These are phyloP conservation scores for Plasmopara muralis DNA, from an alignment of 352 stramenopile genomes.

Conservation along the genomic window DNA sequence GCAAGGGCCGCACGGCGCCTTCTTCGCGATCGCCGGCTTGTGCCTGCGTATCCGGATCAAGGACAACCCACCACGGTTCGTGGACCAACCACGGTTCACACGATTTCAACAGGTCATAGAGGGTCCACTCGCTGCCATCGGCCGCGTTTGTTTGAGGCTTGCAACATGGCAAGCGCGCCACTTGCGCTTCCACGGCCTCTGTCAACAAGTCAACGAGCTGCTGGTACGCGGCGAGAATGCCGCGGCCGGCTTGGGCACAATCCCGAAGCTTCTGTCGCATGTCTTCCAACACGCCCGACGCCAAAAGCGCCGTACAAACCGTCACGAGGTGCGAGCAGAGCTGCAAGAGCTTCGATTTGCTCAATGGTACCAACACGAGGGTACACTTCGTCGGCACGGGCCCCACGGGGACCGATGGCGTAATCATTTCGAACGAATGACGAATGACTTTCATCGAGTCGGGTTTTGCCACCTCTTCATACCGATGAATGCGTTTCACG, in stretches of 20 bases:
- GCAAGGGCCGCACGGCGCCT: constrained; percentile 29
- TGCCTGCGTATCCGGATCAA: constrained; percentile 36
- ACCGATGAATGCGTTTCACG: constrained; percentile 51
- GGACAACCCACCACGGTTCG: constrained; percentile 47
- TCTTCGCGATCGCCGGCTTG: constrained; percentile 30
- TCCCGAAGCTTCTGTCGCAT: constrained; percentile 42
- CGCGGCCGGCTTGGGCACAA: constrained; percentile 34
- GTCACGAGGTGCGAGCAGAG: constrained; percentile 53
- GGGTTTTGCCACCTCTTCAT: constrained; percentile 40
- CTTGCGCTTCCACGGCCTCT: constrained; percentile 37
- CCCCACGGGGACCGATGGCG: constrained; percentile 22
- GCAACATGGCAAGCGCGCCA: constrained; percentile 32
- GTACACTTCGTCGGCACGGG: constrained; percentile 21
- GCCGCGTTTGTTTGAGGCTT: constrained; percentile 30
- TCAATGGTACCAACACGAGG: constrained; percentile 50
- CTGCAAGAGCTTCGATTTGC: constrained; percentile 49
- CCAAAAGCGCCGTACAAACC: constrained; percentile 34
- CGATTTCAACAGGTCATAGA: constrained; percentile 57
- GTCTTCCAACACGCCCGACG: constrained; percentile 33
- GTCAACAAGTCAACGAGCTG: constrained; percentile 42
- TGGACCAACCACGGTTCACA: constrained; percentile 47
- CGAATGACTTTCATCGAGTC: constrained; percentile 31
- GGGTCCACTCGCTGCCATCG: constrained; percentile 40
- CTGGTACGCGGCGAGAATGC: constrained; percentile 35
- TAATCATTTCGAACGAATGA: constrained; percentile 62